Conservation (phyloP, 768 basidiomycete genomes). For the Aureoboletus auriporus region DNA sequence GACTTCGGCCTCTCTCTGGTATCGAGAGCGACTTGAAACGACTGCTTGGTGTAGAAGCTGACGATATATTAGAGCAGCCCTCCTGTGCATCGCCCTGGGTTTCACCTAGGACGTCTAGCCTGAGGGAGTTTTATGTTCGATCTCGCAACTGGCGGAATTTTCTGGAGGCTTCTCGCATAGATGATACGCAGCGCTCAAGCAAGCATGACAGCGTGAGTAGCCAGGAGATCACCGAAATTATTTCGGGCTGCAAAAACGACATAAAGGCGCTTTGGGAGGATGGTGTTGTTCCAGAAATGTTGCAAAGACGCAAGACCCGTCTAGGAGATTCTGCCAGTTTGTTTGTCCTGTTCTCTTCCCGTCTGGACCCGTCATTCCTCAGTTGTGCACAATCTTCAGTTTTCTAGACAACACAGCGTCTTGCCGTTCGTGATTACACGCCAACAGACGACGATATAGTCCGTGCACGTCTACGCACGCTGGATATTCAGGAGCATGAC, state of each 20-base stretch:
- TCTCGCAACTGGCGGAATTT: slow-evolving; percentile 43
- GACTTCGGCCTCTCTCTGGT: slow-evolving; percentile 57
- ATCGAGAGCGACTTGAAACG: slow-evolving; percentile 64
- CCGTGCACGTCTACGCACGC: slow-evolving; percentile 63
- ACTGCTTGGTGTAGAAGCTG: slow-evolving; percentile 47
- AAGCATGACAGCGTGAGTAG: slow-evolving; percentile 19
- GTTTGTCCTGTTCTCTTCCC: slow-evolving; percentile 35
- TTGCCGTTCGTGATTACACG: slow-evolving; percentile 55
- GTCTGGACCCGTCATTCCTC: not conserved
- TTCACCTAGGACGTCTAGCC: slow-evolving; percentile 18
- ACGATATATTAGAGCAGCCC: slow-evolving; percentile 30
- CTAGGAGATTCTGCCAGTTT: slow-evolving; percentile 66
- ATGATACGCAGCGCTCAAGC: not conserved
- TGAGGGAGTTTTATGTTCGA: slow-evolving; percentile 48
- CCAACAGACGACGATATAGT: slow-evolving; percentile 74
- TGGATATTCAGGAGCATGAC: slow-evolving; percentile 66
- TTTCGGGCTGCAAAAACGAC: slow-evolving; percentile 60
- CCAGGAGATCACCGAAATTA: slow-evolving; percentile 45
- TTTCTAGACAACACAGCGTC: slow-evolving; percentile 69
- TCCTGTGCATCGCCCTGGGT: slow-evolving; percentile 42
- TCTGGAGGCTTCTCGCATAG: slow-evolving; percentile 25
- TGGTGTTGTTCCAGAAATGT: slow-evolving; percentile 43
- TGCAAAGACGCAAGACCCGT: slow-evolving; percentile 44
- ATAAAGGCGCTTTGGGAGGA: slow-evolving; percentile 63
- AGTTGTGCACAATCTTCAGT: slow-evolving; percentile 30